Base-by-base conservation (phyloP, 805 yeast species). In the Tetrapisispora iriomotensis region DNA sequence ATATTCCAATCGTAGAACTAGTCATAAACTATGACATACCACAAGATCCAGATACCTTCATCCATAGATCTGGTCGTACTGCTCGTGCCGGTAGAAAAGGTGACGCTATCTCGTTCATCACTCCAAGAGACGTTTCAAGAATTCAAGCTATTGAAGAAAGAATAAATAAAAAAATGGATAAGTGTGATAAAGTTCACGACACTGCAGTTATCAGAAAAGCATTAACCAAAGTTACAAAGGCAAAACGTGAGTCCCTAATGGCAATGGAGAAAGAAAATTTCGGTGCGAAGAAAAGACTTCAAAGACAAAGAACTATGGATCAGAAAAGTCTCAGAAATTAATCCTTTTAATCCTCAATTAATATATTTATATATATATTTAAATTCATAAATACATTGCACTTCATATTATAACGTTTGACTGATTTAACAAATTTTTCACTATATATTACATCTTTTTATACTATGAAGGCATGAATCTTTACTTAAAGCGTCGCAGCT, bases 61-160 rank as follows among this genome's bases (percentile, higher is more conserved):
- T 92, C 39, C 98, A 92, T 64, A 71, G 98, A 61, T 95, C 90
- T 9, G 98, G 98, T 67, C 84, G 98, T 75, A 90, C 98, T 10
- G 98, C 97, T 8, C 82, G 98, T 73, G 97, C 97, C 2, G 97
- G 97, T 2, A 72, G 94, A 50, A 64, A 67, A 37, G 98, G 98
- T 64, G 85, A 77, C 46, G 74, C 94, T 6, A 67, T 92, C 1
- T 75, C 92, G 12, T 71, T 92, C 42, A 82, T 92, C 4, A 76
- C 94, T 1, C 95, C 88, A 51, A 76, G 81, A 43, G 98, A 90
- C 56, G 79, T 92, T 12, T 71, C 69, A 20, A 71, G 97, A 51
- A 72, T 92, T 6, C 73, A 82, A 45, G 79, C 90, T 6, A 90
- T 92, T 39, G 98, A 92, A 58, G 85, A 77, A 39, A 72, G 96